A percentile compares a stretch with the other conserved stretches of the same genome.
phyloP scores from a whole-genome alignment of 1,284 basidiomycete species.

The Ganoderma meredithae region DNA sequence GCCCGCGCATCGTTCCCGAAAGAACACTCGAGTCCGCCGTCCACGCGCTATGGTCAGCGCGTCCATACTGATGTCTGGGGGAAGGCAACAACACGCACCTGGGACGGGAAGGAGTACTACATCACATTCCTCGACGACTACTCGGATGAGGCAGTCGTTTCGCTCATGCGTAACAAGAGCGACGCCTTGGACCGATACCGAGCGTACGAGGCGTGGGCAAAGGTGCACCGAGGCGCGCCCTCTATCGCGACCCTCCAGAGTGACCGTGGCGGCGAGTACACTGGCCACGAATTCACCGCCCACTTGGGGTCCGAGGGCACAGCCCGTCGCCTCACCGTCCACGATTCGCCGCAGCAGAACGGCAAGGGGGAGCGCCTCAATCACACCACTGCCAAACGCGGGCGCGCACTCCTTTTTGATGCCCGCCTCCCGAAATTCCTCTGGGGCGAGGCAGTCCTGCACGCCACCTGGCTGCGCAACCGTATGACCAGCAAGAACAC shows the following conservation, averaged over 20 bases:
- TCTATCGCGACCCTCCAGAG: conserved; percentile 27
- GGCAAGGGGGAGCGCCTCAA: too few species aligned
- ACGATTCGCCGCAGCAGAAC: conserved; percentile 26
- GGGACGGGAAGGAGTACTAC: conserved; percentile 36
- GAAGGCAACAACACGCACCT: conserved; percentile 38
- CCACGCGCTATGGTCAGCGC: conserved; percentile 41
- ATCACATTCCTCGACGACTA: conserved; percentile 40
- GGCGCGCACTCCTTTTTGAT: too few species aligned
- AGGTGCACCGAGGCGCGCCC: conserved; percentile 18
- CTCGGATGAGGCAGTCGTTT: conserved; percentile 28
- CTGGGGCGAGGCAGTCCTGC: too few species aligned
- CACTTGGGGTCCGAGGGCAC: conserved; percentile 25
- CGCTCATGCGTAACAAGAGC: conserved; percentile 36
- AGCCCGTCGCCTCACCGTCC: conserved; percentile 24
- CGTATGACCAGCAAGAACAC: conserved; percentile 39
- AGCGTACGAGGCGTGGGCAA: conserved; percentile 33
- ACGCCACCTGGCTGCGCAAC: conserved; percentile 30
- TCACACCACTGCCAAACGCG: too few species aligned
- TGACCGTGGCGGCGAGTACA: conserved; percentile 35
- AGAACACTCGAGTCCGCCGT: conserved; percentile 37
- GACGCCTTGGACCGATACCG: conserved; percentile 35
- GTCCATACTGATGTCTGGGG: conserved; percentile 50
- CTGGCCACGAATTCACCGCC: conserved; percentile 21
- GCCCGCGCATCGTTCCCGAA: conserved; percentile 41
- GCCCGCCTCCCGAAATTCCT: too few species aligned